Percentiles rank a stretch among this genome's conserved stretches.
Evolutionary conservation across 768 basidiomycete species (phyloP).

Genomic region (Pisolithus sp.): DNA sequence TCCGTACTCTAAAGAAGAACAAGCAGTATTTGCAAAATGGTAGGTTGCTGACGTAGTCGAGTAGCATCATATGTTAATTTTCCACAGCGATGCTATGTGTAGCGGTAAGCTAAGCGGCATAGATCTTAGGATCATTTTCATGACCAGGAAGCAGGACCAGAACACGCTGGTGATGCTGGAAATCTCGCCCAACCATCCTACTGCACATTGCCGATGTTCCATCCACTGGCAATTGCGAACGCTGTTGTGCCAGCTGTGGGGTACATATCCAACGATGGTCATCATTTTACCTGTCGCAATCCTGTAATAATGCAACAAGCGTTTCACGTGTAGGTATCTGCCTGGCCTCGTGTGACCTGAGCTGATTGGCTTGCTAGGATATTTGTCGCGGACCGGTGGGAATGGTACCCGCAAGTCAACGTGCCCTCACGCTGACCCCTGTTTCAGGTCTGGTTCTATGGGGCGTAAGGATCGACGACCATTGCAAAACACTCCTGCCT

Average conservation of each 20-base stretch:
- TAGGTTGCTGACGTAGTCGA: conserved; percentile 17
- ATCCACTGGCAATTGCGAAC: conserved; percentile 27
- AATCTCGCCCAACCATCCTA: conserved; percentile 42
- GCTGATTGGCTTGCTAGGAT: conserved; percentile 23
- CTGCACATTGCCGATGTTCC: conserved; percentile 52
- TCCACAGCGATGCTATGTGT: conserved; percentile 46
- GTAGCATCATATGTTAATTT: neutral
- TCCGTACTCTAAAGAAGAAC: conserved; percentile 54
- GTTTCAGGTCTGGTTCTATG: conserved; percentile 44
- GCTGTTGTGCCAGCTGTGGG: conserved; percentile 25
- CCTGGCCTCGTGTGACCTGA: too few species aligned
- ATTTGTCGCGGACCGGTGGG: conserved; percentile 51
- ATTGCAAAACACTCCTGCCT: conserved; percentile 32
- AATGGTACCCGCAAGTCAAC: conserved; percentile 9
- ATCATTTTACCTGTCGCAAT: conserved; percentile 47
- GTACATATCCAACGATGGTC: conserved; percentile 52
- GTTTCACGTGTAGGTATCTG: conserved; percentile 49
- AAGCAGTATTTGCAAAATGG: conserved; percentile 47
- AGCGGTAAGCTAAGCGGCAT: neutral
- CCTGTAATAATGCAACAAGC: conserved; percentile 43
- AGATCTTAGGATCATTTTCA: neutral
- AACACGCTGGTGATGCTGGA: conserved; percentile 37
- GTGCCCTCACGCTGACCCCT: conserved; percentile 32
- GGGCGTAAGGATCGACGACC: conserved; percentile 30
- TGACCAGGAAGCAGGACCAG: conserved; percentile 33